A percentile compares a stretch with the other conserved stretches of the same genome.
phyloP scores from a whole-genome alignment of 2,329 filamentous ascomycete species.

The Colletotrichum tofieldiae region DNA sequence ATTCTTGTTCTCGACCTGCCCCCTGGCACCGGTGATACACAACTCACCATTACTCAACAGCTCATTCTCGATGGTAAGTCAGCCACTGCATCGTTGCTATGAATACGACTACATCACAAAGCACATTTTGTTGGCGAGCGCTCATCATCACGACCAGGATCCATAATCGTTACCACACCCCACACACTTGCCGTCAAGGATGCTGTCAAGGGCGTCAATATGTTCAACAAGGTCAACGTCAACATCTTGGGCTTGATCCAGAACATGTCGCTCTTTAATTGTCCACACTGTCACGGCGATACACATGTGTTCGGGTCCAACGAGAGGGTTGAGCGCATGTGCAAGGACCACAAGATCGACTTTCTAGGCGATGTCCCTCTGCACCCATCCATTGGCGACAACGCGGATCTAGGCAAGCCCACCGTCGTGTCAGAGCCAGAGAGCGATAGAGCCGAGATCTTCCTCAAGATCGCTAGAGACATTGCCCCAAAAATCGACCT shows the following conservation, averaged over 20 bases:
- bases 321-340: slow-evolving; percentile 77
- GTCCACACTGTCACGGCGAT: slow-evolving; percentile 82
- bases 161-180: slow-evolving; percentile 91
- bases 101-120: too few species aligned
- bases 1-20: slow-evolving; percentile 92
- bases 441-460: slow-evolving; percentile 80
- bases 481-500: slow-evolving; percentile 63
- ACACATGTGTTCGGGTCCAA: slow-evolving; percentile 82
- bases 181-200: slow-evolving; percentile 95
- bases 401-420: slow-evolving; percentile 89
- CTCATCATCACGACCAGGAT: slow-evolving; percentile 63
- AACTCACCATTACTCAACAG: slow-evolving; percentile 97
- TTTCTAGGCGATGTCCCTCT: slow-evolving; percentile 92
- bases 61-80: slow-evolving; percentile 83
- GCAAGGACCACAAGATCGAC: slow-evolving; percentile 80
- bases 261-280: slow-evolving; percentile 91
- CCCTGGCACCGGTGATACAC: slow-evolving; percentile 94
- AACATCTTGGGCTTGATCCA: slow-evolving; percentile 90
- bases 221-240: slow-evolving; percentile 90
- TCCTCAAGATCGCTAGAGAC: slow-evolving; percentile 77
- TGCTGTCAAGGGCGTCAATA: slow-evolving; percentile 90
- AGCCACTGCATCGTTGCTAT: neutral
- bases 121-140: neutral
- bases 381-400: slow-evolving; percentile 87
- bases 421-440: slow-evolving; percentile 90